Evolutionary conservation across 495 filamentous ascomycete genomes (phyloP), one percentile per base, ranked within the genome.

Genomic region (Talaromyces thailandensis): DNA sequence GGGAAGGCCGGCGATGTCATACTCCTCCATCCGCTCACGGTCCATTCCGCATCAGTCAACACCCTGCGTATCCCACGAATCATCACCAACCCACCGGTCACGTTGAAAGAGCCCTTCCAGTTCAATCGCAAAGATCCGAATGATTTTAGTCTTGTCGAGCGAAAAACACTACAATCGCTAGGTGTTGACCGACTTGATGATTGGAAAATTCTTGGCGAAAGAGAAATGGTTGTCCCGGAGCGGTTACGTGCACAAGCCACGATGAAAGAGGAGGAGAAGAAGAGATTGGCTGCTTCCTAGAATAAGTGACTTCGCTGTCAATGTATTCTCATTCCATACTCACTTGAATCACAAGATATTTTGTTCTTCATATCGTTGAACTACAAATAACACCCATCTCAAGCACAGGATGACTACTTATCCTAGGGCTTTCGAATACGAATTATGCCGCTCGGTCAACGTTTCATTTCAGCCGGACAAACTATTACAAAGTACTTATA

Each of bases 61-160:
- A 75, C 81, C 60, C 65, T 83, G 61, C 76, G 88, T 35, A 75
- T 73, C 28, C 76, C 83, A 6, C 77, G 88, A 16, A 83, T 90
- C 65, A 90, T 90, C 69, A 91, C 86, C 50, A 92, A 91, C 68
- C 86, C 88, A 18, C 84, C 85, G 0, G 85, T 89, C 1, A 77
- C 77, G 26, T 67, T 90, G 45, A 85, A 77, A 28, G 73, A 84
- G 69, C 86, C 86, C 12, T 88, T 90, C 69, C 69, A 76, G 56
- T 88, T 89, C 61, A 79, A 88, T 61, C 76, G 86, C n/a, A 70
- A 80, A 18, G 82, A 88, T 62, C 73, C 68, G 0, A 65, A 58
- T 24, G 64, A 84, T 1, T 90, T 87, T 64, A 88, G 82, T 64
- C 64, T 88, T n/a, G 86, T 91, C 0, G 88, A 91, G 72, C 74